phyloP scores from a whole-genome alignment of 306 rosid species.

The Ormosia semicastrata region DNA sequence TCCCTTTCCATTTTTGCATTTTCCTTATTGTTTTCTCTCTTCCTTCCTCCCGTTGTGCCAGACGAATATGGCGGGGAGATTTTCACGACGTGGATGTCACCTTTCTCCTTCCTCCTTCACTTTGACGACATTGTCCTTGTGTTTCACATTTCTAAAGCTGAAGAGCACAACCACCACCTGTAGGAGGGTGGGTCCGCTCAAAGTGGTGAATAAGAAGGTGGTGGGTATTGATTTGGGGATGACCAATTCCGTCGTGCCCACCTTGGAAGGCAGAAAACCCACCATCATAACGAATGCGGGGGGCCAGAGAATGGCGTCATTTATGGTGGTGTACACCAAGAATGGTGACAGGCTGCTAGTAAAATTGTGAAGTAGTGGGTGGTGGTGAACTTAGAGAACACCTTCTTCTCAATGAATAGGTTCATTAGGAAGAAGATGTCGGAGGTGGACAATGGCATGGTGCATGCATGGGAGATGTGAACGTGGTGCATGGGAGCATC shows the following conservation, averaged over 20 bases:
- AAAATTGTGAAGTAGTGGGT: conserved; percentile 92
- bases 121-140: no score
- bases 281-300: conserved; percentile 85
- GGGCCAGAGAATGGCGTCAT: conserved; percentile 86
- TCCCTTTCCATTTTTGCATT: no score
- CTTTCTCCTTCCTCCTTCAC: no score
- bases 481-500: no score
- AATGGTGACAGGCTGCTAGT: conserved; percentile 77
- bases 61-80: no score
- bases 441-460: conserved; percentile 86
- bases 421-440: conserved; percentile 90
- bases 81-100: no score
- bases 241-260: conserved; percentile 79
- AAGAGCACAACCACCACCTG: background rate
- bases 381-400: conserved; percentile 82
- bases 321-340: conserved; percentile 91
- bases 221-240: conserved; percentile 85
- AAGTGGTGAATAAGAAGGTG: conserved; percentile 76
- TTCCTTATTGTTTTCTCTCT: no score
- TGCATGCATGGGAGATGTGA: no score
- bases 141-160: conserved; percentile 42
- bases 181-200: conserved; percentile 39
- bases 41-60: no score
- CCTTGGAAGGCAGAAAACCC: conserved; percentile 87
- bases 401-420: conserved; percentile 86